Evolutionary conservation across 768 basidiomycete genomes (phyloP).

Genomic region (Chalciporus chontae): DNA sequence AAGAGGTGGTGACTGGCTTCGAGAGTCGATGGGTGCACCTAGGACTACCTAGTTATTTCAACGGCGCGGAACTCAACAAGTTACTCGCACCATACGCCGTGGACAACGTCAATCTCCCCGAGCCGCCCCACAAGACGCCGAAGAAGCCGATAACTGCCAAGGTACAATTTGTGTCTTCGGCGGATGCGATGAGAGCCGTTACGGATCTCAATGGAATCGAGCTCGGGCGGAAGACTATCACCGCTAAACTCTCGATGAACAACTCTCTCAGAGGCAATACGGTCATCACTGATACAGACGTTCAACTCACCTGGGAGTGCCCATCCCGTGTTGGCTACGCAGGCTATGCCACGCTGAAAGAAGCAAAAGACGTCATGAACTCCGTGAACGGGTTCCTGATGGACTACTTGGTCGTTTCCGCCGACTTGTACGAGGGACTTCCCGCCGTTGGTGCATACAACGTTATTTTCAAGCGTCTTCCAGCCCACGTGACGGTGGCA

Average conservation of each 20-base stretch:
- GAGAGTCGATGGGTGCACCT: conserved; percentile 64
- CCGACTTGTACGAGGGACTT: conserved; percentile 49
- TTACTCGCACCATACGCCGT: conserved; percentile 45
- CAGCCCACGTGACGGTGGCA: conserved; percentile 39
- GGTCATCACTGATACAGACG: conserved; percentile 48
- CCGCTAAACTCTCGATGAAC: conserved; percentile 44
- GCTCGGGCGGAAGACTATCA: conserved; percentile 38
- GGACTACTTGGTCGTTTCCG: conserved; percentile 42
- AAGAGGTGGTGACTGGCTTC: conserved; percentile 58
- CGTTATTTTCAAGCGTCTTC: conserved; percentile 56
- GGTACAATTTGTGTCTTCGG: conserved; percentile 46
- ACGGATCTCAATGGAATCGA: conserved; percentile 45
- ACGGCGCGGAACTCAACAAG: conserved; percentile 31
- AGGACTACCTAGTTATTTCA: conserved; percentile 39
- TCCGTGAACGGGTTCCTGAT: conserved; percentile 36
- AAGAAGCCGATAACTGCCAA: conserved; percentile 31
- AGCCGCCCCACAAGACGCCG: conserved; percentile 21
- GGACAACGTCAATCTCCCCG: conserved; percentile 34
- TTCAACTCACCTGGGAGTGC: conserved; percentile 58
- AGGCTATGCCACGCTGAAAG: conserved; percentile 51
- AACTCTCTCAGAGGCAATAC: conserved; percentile 35
- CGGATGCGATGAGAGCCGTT: conserved; percentile 53
- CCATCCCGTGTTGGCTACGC: conserved; percentile 56
- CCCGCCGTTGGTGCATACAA: conserved; percentile 58
- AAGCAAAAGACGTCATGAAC: conserved; percentile 51